Conservation (phyloP, 805 yeast genomes). For the Jamesozyma jinghongensis region DNA sequence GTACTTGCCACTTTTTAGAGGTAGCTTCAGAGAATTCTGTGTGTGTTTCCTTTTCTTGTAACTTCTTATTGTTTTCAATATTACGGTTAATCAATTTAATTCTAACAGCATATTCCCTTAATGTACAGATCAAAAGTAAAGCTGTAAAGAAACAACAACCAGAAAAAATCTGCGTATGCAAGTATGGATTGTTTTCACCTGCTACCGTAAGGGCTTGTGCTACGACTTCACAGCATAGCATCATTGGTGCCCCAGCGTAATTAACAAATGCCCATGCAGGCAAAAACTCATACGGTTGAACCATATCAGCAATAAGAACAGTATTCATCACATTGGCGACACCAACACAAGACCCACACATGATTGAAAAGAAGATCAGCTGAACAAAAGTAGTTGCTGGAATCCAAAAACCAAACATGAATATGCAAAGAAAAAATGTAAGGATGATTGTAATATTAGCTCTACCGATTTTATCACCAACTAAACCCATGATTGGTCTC, state of each 20-base stretch:
- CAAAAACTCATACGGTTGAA: slow-evolving; percentile 31
- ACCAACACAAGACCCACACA: slow-evolving; percentile 40
- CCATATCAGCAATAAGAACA: slow-evolving; percentile 36
- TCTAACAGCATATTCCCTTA: slow-evolving; percentile 45
- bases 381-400: slow-evolving; percentile 35
- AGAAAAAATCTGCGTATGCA: slow-evolving; percentile 52
- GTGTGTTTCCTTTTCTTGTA: slow-evolving; percentile 7
- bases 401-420: slow-evolving; percentile 43
- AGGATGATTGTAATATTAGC: slow-evolving; percentile 36
- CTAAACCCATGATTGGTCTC: slow-evolving; percentile 39
- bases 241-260: slow-evolving; percentile 24
- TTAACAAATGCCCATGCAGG: slow-evolving; percentile 34
- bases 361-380: slow-evolving; percentile 35
- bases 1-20: slow-evolving; percentile 5
- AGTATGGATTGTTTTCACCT: slow-evolving; percentile 36
- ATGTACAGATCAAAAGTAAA: slow-evolving; percentile 34
- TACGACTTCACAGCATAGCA: slow-evolving; percentile 44
- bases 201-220: slow-evolving; percentile 41
- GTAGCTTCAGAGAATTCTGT: slow-evolving; percentile 1
- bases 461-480: slow-evolving; percentile 40
- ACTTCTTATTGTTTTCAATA: slow-evolving; percentile 4
- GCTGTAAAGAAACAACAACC: slow-evolving; percentile 42
- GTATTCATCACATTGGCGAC: slow-evolving; percentile 37
- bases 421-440: slow-evolving; percentile 30
- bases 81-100: slow-evolving; percentile 27